These are phyloP conservation scores for Calonectria crousiana DNA, from an alignment of 2,329 filamentous ascomycete genomes.

Conservation along the genomic window DNA sequence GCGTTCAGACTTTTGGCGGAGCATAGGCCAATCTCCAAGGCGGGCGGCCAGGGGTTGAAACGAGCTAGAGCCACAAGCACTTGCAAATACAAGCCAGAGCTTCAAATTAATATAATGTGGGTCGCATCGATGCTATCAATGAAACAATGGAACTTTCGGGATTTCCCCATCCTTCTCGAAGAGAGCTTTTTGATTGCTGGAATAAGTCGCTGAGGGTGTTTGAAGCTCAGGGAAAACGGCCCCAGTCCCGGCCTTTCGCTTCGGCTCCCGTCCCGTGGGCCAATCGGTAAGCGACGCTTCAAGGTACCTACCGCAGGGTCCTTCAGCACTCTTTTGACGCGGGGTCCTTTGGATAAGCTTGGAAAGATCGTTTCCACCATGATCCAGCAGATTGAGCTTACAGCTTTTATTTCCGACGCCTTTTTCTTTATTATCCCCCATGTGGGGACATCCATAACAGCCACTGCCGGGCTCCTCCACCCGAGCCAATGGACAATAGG, in stretches of 20 bases:
- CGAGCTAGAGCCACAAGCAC: background rate
- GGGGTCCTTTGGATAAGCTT: background rate
- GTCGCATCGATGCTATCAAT: background rate
- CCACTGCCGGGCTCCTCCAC: background rate
- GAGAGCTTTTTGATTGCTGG: background rate
- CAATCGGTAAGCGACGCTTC: background rate
- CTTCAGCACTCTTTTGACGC: background rate
- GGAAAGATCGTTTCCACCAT: background rate
- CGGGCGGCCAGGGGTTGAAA: background rate
- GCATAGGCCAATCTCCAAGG: background rate
- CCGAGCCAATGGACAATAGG: background rate
- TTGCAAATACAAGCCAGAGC: background rate
- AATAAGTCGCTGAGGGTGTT: background rate
- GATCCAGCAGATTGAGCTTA: background rate
- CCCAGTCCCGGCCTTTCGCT: background rate
- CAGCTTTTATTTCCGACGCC: background rate
- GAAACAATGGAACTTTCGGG: constrained; percentile 3
- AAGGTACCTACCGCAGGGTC: background rate
- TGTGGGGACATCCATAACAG: background rate
- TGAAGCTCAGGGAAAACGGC: background rate
- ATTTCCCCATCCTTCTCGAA: background rate
- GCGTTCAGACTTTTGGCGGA: background rate
- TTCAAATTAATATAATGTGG: background rate
- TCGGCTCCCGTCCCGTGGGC: background rate
- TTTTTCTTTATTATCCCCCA: background rate